phyloP scores from a whole-genome alignment of 202 grass and related monocot species.

The Dendrocalamus latiflorus region DNA sequence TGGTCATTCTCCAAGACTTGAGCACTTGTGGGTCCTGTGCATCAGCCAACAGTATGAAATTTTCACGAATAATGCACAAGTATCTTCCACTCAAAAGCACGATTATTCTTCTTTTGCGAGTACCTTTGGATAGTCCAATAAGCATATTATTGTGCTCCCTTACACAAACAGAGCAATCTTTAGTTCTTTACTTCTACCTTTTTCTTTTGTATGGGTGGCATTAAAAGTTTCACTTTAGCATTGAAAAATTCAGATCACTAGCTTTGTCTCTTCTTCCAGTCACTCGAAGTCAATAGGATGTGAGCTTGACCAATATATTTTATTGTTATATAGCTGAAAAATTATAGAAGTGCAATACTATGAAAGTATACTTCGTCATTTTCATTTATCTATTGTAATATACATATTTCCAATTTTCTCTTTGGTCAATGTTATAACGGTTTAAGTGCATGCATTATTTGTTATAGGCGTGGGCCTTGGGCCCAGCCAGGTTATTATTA shows the following conservation, averaged over 20 bases:
- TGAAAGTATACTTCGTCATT: not conserved
- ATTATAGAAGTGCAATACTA: not conserved
- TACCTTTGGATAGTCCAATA: not conserved
- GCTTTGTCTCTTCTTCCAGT: not conserved
- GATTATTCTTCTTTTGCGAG: too few species aligned
- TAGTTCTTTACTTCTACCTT: not conserved
- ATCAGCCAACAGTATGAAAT: conserved; percentile 1
- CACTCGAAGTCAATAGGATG: not conserved
- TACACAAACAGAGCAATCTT: not conserved
- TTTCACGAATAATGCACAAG: not conserved
- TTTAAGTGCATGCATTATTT: not conserved
- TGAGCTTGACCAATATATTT: not conserved
- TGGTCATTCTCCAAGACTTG: not conserved
- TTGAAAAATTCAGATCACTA: not conserved
- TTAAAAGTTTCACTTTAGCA: not conserved
- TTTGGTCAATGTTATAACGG: not conserved
- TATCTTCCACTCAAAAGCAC: not conserved
- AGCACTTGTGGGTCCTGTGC: not conserved
- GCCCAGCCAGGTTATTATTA: too few species aligned
- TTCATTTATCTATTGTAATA: not conserved
- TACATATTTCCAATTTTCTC: not conserved
- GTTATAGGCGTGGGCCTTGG: too few species aligned
- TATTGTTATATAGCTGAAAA: not conserved
- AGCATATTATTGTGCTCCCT: not conserved
- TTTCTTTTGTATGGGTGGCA: not conserved